Evolutionary conservation across 2,329 filamentous ascomycete species (phyloP), one percentile per base, ranked within the genome.

Genomic region (Dendrostoma leiphaemia): DNA sequence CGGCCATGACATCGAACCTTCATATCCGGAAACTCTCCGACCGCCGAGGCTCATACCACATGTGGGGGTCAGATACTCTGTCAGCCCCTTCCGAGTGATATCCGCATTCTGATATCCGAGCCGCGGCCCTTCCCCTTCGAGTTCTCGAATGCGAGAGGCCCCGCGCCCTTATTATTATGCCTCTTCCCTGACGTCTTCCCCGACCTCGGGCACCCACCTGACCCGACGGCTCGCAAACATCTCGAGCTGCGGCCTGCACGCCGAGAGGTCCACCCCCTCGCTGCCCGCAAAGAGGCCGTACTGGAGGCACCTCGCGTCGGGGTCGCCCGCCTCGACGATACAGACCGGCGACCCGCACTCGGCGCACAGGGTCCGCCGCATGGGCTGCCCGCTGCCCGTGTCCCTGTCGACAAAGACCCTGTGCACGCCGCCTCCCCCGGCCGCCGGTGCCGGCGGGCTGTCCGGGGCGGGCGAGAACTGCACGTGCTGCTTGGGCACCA

Each of bases 311-410:
- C 54, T 21, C 21, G 31, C 19, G 8, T 54, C 51, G 8, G 32
- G 31, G 35, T 37, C 40, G 7, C 15, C 28, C 7, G 51, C 34
- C 51, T 57, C 54, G 23, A 57, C 43, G 10, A 57, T 49, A 19
- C 54, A 57, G 28, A 57, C 54, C 9, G 54, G 54, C 3, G 44
- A 50, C 17, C 54, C 54, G 43, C 54, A 57, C 21, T 54, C 54
- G 51, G 40, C 51, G 23, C 54, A 57, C 51, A 57, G 54, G n/a
- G 46, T 57, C 38, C 54, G 32, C 46, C 50, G 54, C 54, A 57
- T 57, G n/a, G 54, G 51, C 2, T 51, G 17, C 3, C 54, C 54
- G 15, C 46, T 50, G 38, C 51, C 51, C 15, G 54, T 57, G 19
- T 47, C 35, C 10, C 12, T 41, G 38, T 54, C 54, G 17, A 54